These are phyloP conservation scores for Fraxinus albicans DNA, from an alignment of 305 asterid species.

Conservation along the genomic window DNA sequence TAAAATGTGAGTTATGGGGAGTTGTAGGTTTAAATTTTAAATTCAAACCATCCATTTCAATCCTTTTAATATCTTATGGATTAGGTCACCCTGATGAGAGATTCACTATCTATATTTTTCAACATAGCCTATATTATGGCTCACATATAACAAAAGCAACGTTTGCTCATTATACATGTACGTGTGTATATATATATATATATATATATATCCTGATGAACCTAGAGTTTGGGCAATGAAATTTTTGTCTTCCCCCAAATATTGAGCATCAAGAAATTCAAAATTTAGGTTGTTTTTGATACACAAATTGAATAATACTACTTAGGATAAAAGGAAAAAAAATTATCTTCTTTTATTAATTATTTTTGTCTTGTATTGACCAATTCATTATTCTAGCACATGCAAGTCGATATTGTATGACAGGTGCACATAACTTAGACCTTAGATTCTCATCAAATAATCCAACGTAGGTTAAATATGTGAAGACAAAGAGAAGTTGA, in stretches of 20 bases:
- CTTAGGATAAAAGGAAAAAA: no score
- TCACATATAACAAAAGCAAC: no score
- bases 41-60: no score
- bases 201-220: no score
- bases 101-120: no score
- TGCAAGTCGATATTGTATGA: neutral
- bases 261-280: neutral
- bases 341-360: neutral
- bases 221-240: neutral
- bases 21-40: no score
- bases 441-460: slow-evolving; percentile 65
- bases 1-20: no score
- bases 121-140: no score
- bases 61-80: no score
- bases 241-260: no score
- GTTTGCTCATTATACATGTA: no score
- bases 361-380: neutral
- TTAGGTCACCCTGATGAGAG: no score
- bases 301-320: neutral
- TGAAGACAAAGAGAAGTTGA: slow-evolving; percentile 54
- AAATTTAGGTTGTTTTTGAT: neutral
- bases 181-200: neutral
- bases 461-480: slow-evolving; percentile 64
- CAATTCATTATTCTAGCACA: neutral
- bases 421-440: slow-evolving; percentile 88